Evolutionary conservation across 2,329 filamentous ascomycete species (phyloP).

Genomic region (Exophiala bonariae): DNA sequence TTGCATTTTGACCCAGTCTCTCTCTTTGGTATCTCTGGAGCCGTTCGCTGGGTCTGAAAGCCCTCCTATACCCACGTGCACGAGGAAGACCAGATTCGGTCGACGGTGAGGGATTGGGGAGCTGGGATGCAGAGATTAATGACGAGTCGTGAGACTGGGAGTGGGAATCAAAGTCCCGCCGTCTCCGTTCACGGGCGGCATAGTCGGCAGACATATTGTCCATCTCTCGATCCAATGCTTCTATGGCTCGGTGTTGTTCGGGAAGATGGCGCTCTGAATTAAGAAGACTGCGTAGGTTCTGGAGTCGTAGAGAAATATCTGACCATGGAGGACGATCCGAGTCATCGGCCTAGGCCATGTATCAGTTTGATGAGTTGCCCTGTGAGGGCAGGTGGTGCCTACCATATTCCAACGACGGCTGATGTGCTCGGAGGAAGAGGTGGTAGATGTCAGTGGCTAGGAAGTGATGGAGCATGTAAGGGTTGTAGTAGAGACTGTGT

Average conservation of each 20-base stretch:
- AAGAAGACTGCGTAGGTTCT: conserved; percentile 41
- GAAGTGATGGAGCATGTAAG: too few species aligned
- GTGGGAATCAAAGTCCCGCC: conserved; percentile 19
- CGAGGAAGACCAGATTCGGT: conserved; percentile 25
- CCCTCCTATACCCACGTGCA: conserved; percentile 27
- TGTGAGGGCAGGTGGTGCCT: neutral
- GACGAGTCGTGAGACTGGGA: conserved; percentile 13
- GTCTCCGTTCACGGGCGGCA: conserved; percentile 22
- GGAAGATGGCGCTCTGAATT: conserved; percentile 37
- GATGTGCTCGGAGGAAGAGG: too few species aligned
- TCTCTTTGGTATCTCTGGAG: conserved; percentile 24
- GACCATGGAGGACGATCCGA: conserved; percentile 22
- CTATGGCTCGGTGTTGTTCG: conserved; percentile 36
- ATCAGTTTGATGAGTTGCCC: neutral
- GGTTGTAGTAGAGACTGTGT: too few species aligned
- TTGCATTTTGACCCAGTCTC: conserved; percentile 18
- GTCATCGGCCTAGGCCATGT: conserved; percentile 35
- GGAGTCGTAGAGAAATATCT: conserved; percentile 31
- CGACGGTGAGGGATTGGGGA: conserved; percentile 14
- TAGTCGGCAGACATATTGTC: conserved; percentile 31
- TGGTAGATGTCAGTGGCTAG: too few species aligned
- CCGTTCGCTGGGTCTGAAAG: conserved; percentile 30
- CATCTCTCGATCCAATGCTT: conserved; percentile 42
- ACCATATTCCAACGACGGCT: too few species aligned
- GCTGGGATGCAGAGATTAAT: conserved; percentile 6